Conservation (phyloP, 2,329 filamentous ascomycete species). For the Gnomoniopsis smithogilvyi region DNA sequence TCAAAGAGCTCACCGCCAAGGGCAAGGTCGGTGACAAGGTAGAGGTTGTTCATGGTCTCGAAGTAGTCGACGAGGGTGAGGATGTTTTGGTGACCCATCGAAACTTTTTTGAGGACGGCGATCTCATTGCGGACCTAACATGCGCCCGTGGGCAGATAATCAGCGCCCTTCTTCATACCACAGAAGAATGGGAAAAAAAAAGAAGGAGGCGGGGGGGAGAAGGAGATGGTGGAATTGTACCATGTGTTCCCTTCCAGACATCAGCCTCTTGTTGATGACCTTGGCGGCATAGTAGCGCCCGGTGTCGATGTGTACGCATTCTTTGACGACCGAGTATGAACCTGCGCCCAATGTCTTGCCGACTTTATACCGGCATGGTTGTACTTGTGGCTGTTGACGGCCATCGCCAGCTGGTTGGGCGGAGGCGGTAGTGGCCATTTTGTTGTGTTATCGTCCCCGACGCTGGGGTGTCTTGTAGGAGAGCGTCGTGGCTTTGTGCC, state of each 20-base stretch:
- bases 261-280: conserved; percentile 97
- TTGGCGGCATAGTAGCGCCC: conserved; percentile 98
- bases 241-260: conserved; percentile 98
- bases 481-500: conserved; percentile 10
- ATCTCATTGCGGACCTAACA: conserved; percentile 83
- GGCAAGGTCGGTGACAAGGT: conserved; percentile 94
- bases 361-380: conserved; percentile 97
- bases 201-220: neutral
- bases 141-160: neutral
- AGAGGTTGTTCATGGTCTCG: conserved; percentile 99
- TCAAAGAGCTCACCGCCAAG: conserved; percentile 97
- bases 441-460: neutral
- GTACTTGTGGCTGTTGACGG: conserved; percentile 60
- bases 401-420: conserved; percentile 19
- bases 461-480: neutral
- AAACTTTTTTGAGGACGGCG: conserved; percentile 94
- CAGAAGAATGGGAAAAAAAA: neutral
- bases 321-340: conserved; percentile 97
- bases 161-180: neutral
- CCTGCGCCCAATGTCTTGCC: conserved; percentile 96
- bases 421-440: conserved; percentile 7
- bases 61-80: conserved; percentile 98
- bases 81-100: conserved; percentile 98
- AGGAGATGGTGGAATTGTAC: conserved; percentile 46
- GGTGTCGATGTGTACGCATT: conserved; percentile 98